Percentiles rank a stretch among this genome's conserved stretches.
Conservation (phyloP, 2,329 filamentous ascomycete species). For the Trichoderma harzianum region DNA sequence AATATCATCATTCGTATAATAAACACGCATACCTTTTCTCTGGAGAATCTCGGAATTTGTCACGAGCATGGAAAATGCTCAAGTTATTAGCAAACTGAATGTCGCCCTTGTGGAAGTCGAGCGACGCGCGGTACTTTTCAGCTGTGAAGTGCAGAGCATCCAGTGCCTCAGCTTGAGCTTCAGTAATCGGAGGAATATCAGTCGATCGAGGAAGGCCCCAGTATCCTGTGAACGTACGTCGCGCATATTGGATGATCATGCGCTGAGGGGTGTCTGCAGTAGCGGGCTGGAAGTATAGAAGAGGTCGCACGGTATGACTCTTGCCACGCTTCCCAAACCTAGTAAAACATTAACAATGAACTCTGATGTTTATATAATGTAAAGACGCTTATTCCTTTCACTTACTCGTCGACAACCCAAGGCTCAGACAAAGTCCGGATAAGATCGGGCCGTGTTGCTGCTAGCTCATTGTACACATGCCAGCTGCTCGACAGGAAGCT, state of each 20-base stretch:
- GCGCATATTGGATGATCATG: conserved; percentile 58
- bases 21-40: conserved; percentile 41
- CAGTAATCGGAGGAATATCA: conserved; percentile 54
- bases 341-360: background rate
- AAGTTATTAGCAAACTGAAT: conserved; percentile 56
- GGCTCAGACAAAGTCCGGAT: conserved; percentile 53
- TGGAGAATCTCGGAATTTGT: conserved; percentile 44
- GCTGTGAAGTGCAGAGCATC: conserved; percentile 50
- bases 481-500: conserved; percentile 57
- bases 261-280: conserved; percentile 46
- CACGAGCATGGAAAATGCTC: conserved; percentile 51
- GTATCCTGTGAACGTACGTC: conserved; percentile 57
- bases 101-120: conserved; percentile 49
- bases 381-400: background rate
- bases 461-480: conserved; percentile 62
- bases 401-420: conserved; percentile 46
- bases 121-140: conserved; percentile 43
- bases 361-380: background rate
- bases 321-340: conserved; percentile 51
- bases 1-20: background rate
- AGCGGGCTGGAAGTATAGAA: conserved; percentile 54
- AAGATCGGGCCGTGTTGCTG: conserved; percentile 55
- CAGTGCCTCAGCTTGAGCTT: conserved; percentile 51
- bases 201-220: conserved; percentile 50
- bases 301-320: conserved; percentile 37